Evolutionary conservation across 208 protist species (phyloP).

Genomic region (Acanthamoeba royreba): DNA sequence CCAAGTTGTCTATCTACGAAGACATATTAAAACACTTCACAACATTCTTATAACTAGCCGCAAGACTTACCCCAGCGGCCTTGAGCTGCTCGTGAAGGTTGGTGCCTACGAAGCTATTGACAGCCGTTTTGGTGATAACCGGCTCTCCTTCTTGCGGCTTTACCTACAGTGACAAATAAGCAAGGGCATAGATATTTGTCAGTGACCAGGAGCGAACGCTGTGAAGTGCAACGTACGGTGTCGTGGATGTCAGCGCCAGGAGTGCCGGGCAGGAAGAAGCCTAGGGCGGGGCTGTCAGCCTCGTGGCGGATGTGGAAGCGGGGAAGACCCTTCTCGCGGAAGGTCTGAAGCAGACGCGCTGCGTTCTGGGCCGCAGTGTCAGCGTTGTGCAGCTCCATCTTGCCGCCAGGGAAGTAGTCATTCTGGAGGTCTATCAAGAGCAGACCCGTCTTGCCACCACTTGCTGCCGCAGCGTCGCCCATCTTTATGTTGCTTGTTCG

Average conservation of each 20-base stretch:
- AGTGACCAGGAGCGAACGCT: neutral
- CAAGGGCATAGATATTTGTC: neutral
- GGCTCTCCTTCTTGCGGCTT: neutral
- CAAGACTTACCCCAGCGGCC: neutral
- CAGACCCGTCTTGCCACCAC: constrained; percentile 25
- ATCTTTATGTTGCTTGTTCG: too few relatives aligned
- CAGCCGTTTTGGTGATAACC: constrained; percentile 7
- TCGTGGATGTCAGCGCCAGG: constrained; percentile 7
- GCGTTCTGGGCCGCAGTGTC: neutral
- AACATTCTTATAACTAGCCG: neutral
- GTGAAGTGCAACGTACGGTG: neutral
- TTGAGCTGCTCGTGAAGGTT: neutral
- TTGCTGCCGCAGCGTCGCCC: too few relatives aligned
- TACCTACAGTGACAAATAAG: neutral
- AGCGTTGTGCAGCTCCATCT: neutral
- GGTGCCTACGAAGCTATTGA: constrained; percentile 48
- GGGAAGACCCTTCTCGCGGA: neutral
- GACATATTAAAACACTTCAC: neutral
- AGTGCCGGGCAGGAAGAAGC: constrained; percentile 46
- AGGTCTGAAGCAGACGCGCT: neutral
- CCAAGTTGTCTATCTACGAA: constrained; percentile 22
- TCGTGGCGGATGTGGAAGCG: constrained; percentile 44
- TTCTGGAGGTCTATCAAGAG: constrained; percentile 49
- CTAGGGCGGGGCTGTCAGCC: neutral
- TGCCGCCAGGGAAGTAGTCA: constrained; percentile 53